Base-by-base conservation (phyloP, 352 stramenopile genomes). In the Pythium myriotylum region DNA sequence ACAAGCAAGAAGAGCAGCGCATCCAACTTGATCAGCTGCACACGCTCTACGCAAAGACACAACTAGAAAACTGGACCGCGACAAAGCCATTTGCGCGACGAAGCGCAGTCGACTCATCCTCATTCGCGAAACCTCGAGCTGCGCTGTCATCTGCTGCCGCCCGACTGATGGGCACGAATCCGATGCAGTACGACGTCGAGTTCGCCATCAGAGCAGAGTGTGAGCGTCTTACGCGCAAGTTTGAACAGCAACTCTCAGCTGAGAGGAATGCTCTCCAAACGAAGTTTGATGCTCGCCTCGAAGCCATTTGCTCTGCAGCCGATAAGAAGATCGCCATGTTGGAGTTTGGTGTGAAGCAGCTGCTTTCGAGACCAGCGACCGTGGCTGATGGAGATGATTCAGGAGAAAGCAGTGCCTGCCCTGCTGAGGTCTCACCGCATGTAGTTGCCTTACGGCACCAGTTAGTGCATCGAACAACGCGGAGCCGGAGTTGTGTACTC, bases 21-120 rank as follows among this genome's bases (percentile, higher is more conserved):
- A 82, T 86, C 45, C 80, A 90, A 35, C 70, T 90, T 4, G 78
- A 90, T 22, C 78, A 90, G 33, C 67, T 90, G 2, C 76, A 90
- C 32, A 62, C 74, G 17, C 62, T 89, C 1, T 89, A 89, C 26
- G 74, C 77, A 4, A 63, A 62, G 48, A 71, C 57, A n/a, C 64
- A 67, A 41, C 52, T 70, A 8, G 63, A 70, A 2, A 65, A 48
- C 24, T 54, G 74, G 8, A 6, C 71, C 2, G 17, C 66, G 13
- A 68, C 74, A 5, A 88, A 80, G 52, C 39, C 53, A 10, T 32
- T 45, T 6, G 27, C 42, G 13, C 22, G 52, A 6, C 46, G 55
- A 16, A 42, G 24, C 6, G 23, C 27, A 10, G 51, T 47, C 29
- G 24, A 50, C 26, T 29, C 37, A n/a, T 22, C 16, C 19, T 35